Evolutionary conservation across 2,329 filamentous ascomycete species (phyloP).

Genomic region (Didymellaceae sp.): DNA sequence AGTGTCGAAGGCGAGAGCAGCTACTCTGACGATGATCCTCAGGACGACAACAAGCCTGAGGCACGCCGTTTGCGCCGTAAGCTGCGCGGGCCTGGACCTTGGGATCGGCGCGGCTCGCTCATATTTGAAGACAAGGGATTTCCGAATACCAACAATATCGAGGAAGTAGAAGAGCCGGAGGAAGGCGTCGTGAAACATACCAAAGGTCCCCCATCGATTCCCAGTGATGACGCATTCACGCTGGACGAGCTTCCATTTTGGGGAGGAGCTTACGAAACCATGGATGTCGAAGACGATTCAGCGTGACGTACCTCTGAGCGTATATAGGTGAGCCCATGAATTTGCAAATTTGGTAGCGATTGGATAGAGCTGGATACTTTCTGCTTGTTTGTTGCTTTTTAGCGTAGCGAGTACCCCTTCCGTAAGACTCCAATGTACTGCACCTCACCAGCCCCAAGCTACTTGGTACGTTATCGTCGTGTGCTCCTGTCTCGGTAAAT

Average conservation of each 20-base stretch:
- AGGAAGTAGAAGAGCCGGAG: conserved; percentile 49
- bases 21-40: conserved; percentile 50
- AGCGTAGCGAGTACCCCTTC: conserved; percentile 18
- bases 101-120: conserved; percentile 45
- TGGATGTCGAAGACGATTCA: conserved; percentile 36
- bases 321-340: neutral
- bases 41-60: conserved; percentile 48
- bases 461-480: too few relatives aligned
- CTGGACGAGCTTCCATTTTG: conserved; percentile 50
- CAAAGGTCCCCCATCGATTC: conserved; percentile 46
- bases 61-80: conserved; percentile 53
- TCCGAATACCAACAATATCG: conserved; percentile 44
- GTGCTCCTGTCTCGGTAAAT: too few relatives aligned
- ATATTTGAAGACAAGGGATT: conserved; percentile 51
- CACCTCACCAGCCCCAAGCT: too few relatives aligned
- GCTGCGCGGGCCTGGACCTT: conserved; percentile 46
- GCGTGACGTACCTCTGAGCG: conserved; percentile 20
- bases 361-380: neutral
- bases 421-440: conserved; percentile 4
- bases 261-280: conserved; percentile 33
- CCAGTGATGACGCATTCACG: conserved; percentile 48
- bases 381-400: conserved; percentile 11
- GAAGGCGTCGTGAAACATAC: conserved; percentile 39
- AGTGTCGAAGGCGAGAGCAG: conserved; percentile 54
- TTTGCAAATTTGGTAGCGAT: conserved; percentile 2